Evolutionary conservation across 192 early-diverging fungal species (phyloP).

Genomic region (Spinellus fusiger): DNA sequence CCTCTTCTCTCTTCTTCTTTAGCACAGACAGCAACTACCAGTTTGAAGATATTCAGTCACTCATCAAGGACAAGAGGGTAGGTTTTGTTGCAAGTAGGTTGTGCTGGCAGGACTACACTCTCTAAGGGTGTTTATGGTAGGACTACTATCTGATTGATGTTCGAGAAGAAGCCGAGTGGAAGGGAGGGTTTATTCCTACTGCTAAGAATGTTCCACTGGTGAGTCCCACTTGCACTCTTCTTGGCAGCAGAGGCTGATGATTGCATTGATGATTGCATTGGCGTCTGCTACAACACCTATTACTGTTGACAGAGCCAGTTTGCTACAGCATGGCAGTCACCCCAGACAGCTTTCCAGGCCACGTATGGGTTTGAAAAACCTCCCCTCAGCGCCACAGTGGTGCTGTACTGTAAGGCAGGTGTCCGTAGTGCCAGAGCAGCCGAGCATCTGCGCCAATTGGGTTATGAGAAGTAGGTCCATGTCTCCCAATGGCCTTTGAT

Average conservation of each 20-base stretch:
- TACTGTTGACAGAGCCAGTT: constrained; percentile 21
- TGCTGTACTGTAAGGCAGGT: constrained; percentile 67
- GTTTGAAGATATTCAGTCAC: constrained; percentile 12
- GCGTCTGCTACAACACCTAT: no score
- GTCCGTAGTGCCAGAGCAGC: constrained; percentile 59
- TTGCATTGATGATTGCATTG: not conserved
- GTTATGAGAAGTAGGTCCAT: constrained; percentile 32
- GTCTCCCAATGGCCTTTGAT: not conserved
- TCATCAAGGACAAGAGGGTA: constrained; percentile 18
- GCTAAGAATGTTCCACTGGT: constrained; percentile 63
- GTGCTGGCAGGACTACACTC: not conserved
- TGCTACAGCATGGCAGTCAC: constrained; percentile 11
- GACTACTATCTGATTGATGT: constrained; percentile 60
- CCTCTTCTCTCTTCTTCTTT: no score
- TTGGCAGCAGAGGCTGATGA: constrained; percentile 2
- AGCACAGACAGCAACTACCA: no score
- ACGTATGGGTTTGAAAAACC: constrained; percentile 54
- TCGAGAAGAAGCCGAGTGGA: constrained; percentile 56
- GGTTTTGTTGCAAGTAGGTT: not conserved
- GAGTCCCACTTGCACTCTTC: constrained; percentile 42
- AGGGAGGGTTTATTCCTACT: constrained; percentile 57
- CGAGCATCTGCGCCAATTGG: constrained; percentile 47
- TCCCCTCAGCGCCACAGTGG: constrained; percentile 23
- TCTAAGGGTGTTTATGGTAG: constrained; percentile 3
- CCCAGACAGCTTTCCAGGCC: constrained; percentile 26